Conservation (phyloP, 1,284 basidiomycete species). For the Ganoderma resinaceum region DNA sequence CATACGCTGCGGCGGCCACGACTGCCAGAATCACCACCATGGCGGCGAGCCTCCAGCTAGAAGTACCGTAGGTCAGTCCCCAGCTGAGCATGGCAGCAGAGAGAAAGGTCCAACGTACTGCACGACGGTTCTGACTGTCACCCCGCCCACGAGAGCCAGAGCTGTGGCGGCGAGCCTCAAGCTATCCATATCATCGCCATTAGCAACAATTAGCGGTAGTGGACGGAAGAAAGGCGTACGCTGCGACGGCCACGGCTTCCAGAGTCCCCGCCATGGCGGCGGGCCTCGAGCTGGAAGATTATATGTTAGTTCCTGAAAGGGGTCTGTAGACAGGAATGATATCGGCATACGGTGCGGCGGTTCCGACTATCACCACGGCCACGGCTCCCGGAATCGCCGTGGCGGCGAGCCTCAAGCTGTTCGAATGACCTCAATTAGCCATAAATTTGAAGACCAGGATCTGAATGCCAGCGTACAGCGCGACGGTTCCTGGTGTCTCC, state of each 20-base stretch:
- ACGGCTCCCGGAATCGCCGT: slow-evolving; percentile 31
- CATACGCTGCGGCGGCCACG: slow-evolving; percentile 15
- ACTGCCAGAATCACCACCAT: slow-evolving; percentile 18
- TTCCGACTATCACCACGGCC: slow-evolving; percentile 23
- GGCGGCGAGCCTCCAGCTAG: slow-evolving; percentile 13
- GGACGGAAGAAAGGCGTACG: not conserved
- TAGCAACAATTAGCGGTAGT: not conserved
- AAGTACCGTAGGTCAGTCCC: not conserved
- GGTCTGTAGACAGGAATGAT: not conserved
- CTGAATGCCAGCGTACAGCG: not conserved
- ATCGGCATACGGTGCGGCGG: slow-evolving; percentile 15
- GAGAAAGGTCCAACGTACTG: slow-evolving; percentile 3
- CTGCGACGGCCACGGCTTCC: slow-evolving; percentile 16
- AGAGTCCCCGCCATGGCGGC: slow-evolving; percentile 18
- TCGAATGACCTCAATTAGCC: not conserved
- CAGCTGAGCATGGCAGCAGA: not conserved
- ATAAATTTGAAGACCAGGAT: too few species aligned
- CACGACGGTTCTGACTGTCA: slow-evolving; percentile 17
- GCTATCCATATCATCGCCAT: not conserved
- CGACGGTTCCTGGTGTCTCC: slow-evolving; percentile 20
- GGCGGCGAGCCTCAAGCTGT: slow-evolving; percentile 21
- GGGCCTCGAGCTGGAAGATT: slow-evolving; percentile 5
- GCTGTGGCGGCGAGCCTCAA: slow-evolving; percentile 21
- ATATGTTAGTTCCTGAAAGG: not conserved
- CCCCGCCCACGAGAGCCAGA: slow-evolving; percentile 25